Evolutionary conservation across 169 alveolate genomes (phyloP).

Genomic region (Blepharisma undulans): DNA sequence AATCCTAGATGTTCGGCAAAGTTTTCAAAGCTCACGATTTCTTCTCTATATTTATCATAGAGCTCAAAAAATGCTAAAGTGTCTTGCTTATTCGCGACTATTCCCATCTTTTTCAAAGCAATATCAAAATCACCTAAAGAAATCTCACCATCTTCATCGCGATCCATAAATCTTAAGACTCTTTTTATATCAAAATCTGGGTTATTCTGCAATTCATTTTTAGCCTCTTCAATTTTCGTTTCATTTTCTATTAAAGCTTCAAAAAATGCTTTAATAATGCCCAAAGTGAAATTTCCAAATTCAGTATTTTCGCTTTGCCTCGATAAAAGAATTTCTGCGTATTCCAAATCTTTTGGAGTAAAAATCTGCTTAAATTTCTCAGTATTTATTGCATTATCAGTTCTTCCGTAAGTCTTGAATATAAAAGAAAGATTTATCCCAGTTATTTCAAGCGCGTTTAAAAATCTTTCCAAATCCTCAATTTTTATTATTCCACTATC

Average conservation of each 20-base stretch:
- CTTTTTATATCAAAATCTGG: not conserved
- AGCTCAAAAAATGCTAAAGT: not conserved
- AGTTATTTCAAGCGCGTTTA: not conserved
- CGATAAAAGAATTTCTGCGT: not conserved
- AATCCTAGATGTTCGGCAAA: not conserved
- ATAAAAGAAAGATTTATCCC: not conserved
- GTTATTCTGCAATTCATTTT: not conserved
- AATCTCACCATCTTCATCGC: not conserved
- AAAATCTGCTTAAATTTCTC: not conserved
- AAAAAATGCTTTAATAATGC: not conserved
- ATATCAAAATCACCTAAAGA: not conserved
- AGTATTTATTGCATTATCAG: not conserved
- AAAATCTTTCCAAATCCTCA: not conserved
- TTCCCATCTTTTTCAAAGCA: not conserved
- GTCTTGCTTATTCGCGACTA: not conserved
- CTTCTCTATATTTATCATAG: not conserved
- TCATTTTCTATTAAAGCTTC: not conserved
- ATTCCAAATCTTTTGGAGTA: not conserved
- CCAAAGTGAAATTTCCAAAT: not conserved
- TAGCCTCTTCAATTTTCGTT: not conserved
- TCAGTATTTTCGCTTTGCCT: not conserved
- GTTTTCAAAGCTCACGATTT: not conserved
- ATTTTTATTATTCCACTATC: not conserved
- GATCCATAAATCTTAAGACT: not conserved
- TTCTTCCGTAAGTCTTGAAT: not conserved